Conservation (phyloP, 371 early-diverging fungal species). For the Rhizopus stolonifer region DNA sequence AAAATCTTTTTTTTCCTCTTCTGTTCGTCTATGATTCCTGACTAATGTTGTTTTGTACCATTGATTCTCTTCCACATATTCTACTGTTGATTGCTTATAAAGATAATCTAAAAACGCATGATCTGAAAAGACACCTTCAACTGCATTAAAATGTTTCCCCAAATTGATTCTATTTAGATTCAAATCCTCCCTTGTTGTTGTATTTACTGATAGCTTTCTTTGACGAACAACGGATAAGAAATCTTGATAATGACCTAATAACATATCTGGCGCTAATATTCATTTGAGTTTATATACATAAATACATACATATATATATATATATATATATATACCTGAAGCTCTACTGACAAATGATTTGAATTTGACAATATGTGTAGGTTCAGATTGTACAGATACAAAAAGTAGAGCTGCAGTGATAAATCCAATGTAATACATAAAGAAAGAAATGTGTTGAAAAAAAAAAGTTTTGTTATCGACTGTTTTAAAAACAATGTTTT, state of each 20-base stretch:
- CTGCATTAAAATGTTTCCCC: constrained; percentile 14
- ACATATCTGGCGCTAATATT: constrained; percentile 6
- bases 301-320: too few relatives aligned
- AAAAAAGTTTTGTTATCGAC: too few relatives aligned
- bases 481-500: too few relatives aligned
- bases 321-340: constrained; percentile 14
- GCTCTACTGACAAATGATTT: constrained; percentile 9
- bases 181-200: constrained; percentile 7
- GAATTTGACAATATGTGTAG: constrained; percentile 28
- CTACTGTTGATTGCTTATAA: constrained; percentile 32
- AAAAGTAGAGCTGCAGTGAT: neutral
- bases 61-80: constrained; percentile 55
- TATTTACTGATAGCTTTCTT: neutral
- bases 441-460: too few relatives aligned
- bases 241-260: constrained; percentile 16
- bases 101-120: constrained; percentile 33
- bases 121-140: constrained; percentile 27
- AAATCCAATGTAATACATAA: too few relatives aligned
- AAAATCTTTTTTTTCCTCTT: neutral
- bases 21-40: neutral
- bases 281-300: too few relatives aligned
- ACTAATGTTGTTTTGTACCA: constrained; percentile 24
- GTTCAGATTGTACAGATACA: constrained; percentile 8
- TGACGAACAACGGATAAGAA: constrained; percentile 16
- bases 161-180: constrained; percentile 16